Percentiles rank a stretch among this genome's conserved stretches.
phyloP scores from a whole-genome alignment of 768 basidiomycete species.

The Agrocybe pediades region DNA sequence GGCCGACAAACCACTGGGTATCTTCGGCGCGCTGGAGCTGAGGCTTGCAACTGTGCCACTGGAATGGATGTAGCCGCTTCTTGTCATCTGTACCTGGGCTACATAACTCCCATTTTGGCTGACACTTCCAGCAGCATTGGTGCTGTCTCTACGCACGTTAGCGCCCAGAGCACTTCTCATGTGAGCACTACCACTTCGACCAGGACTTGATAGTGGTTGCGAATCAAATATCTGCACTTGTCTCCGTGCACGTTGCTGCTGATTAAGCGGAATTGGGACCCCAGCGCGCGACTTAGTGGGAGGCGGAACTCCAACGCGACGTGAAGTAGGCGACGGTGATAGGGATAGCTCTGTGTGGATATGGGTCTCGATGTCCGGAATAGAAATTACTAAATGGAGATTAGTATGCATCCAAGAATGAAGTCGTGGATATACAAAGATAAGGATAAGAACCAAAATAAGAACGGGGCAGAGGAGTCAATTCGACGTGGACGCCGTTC shows the following conservation, averaged over 20 bases:
- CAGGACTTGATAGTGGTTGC: slow-evolving; percentile 70
- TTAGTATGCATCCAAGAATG: slow-evolving; percentile 24
- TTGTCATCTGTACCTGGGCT: slow-evolving; percentile 41
- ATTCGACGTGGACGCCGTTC: slow-evolving; percentile 11
- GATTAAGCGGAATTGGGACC: slow-evolving; percentile 60
- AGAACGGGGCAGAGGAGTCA: slow-evolving; percentile 20
- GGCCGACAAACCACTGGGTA: slow-evolving; percentile 38
- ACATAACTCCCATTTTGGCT: slow-evolving; percentile 43
- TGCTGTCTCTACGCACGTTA: slow-evolving; percentile 26
- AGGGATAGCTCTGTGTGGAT: slow-evolving; percentile 68
- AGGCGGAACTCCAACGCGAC: slow-evolving; percentile 78
- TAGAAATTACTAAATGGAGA: slow-evolving; percentile 68
- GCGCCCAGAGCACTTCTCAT: slow-evolving; percentile 30
- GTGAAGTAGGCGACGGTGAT: slow-evolving; percentile 74
- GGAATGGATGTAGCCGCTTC: slow-evolving; percentile 24
- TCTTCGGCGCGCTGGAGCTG: slow-evolving; percentile 43
- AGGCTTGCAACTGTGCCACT: slow-evolving; percentile 33
- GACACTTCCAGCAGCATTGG: slow-evolving; percentile 33
- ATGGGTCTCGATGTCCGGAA: slow-evolving; percentile 78
- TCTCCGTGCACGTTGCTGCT: slow-evolving; percentile 49
- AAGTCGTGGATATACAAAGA: slow-evolving; percentile 20
- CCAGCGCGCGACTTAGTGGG: slow-evolving; percentile 65
- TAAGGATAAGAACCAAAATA: slow-evolving; percentile 31
- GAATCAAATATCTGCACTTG: slow-evolving; percentile 85
- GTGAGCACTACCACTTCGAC: slow-evolving; percentile 33